Evolutionary conservation across 2,329 filamentous ascomycete species (phyloP).

Genomic region (Pseudogymnoascus sp.): DNA sequence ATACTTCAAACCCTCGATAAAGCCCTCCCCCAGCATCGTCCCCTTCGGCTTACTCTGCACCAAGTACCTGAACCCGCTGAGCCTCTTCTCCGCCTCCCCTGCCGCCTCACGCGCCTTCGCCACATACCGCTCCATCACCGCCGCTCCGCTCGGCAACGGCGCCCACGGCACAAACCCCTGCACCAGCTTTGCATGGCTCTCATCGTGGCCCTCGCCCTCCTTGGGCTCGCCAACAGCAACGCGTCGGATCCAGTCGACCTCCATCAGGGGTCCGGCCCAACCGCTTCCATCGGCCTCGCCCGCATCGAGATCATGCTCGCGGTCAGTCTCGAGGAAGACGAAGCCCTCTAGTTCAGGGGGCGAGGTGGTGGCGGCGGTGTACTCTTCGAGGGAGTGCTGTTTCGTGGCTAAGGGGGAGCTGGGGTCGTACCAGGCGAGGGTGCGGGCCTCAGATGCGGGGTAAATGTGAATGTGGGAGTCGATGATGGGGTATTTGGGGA

Average conservation of each 20-base stretch:
- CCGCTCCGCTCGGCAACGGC: constrained; percentile 60
- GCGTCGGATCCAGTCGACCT: constrained; percentile 60
- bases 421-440: constrained; percentile 60
- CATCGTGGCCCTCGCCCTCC: constrained; percentile 49
- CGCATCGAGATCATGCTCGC: constrained; percentile 49
- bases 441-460: constrained; percentile 56
- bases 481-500: constrained; percentile 50
- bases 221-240: constrained; percentile 53
- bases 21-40: constrained; percentile 53
- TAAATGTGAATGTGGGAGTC: constrained; percentile 92
- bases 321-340: constrained; percentile 77
- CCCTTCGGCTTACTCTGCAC: constrained; percentile 67
- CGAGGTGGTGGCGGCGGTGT: constrained; percentile 20
- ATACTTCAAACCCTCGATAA: constrained; percentile 58
- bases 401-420: constrained; percentile 40
- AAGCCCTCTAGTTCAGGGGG: constrained; percentile 53
- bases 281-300: constrained; percentile 41
- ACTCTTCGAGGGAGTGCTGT: constrained; percentile 26
- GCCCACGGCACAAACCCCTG: constrained; percentile 76
- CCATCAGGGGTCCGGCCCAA: constrained; percentile 61
- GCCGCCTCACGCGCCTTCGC: constrained; percentile 49
- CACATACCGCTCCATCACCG: constrained; percentile 58
- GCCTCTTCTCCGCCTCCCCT: constrained; percentile 46
- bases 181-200: constrained; percentile 46
- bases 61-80: constrained; percentile 76